Base-by-base conservation (phyloP, 2,329 filamentous ascomycete genomes). In the Claviceps lovelessii region DNA sequence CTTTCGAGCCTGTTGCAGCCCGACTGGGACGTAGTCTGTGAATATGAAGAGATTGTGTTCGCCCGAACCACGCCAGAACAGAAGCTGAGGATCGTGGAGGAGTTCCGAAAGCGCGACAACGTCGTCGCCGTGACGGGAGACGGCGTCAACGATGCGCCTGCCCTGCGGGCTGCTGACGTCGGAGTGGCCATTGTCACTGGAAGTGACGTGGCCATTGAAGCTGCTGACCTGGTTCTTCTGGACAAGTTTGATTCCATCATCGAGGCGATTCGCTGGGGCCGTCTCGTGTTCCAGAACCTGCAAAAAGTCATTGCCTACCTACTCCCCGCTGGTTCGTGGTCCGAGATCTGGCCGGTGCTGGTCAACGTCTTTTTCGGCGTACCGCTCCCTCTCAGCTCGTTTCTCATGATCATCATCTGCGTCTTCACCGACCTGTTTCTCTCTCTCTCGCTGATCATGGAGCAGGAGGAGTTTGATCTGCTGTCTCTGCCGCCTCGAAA, bases 41-140 rank as follows among this genome's bases (percentile, higher is more conserved):
- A 68, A 9, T 78, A 79, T 52, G 69, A 73, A n/a, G 77, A 80
- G 59, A 75, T 87, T 23, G 83, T 87, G 19, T 82, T 86, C 59
- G 83, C 84, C 17, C 76, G 84, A 23, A 86, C 83, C 54, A 81
- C 83, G 0, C 84, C 84, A 0, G 77, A 82, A 55, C 86, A 85
- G 42, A 88, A 88, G 62, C 80, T 85, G 8, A 78, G 83, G 46
- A 87, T 88, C 73, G 85, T 88, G 49, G 78, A 82, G 55, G 82
- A 83, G 50, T 74, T 87, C 28, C 83, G 85, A 59, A 65, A 69
- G 23, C 70, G 77, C 15, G 76, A 77, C 23, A 78, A 81, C 33
- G 78, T 77, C 1, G 83, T 81, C 11, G 84, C 83, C 39, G 85
- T 88, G 72, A 88, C 84, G n/a, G 85, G 85, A 35, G 85, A 89